Evolutionary conservation across 2,329 filamentous ascomycete species (phyloP), one percentile per base, ranked within the genome.

Genomic region (Gliomastix tumulicola): DNA sequence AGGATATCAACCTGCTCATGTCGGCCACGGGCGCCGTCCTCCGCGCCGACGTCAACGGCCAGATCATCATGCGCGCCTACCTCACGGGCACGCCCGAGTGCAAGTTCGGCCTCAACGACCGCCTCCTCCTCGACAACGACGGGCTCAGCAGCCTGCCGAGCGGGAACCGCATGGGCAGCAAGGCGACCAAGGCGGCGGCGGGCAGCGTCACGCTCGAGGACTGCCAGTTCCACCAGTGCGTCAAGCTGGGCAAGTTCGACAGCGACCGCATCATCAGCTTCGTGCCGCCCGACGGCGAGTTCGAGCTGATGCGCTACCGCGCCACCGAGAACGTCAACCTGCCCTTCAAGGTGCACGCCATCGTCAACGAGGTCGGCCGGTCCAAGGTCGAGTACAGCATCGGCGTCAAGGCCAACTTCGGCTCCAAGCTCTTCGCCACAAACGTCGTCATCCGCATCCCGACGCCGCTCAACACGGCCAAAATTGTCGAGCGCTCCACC

Each of bases 341-440:
- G 13, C 94, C 92, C 0, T 98, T 98, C 76, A 97, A 96, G 60
- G 88, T 98, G 9, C 92, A 98, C 57, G 90, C 90, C 47, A 98
- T 98, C 48, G 92, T 98, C 54, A 95, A 95, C 56, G 92, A 98
- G 63, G 77, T 97, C 41, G 90, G 92, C 46, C 94, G 92, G 55
- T 92, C 88, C 30, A 97, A 96, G 63, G 92, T 98, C 42, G 92
- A 98, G 63, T 98, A 97, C 69, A 95, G 88, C 66, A 94, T 98
- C 51, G 88, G 88, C 37, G 89, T 98, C 54, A 89, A 92, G 55
- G 89, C 92, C 46, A 98, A 98, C 64, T 98, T 96, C 54, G 89
- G 89, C 38, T 78, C 82, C 50, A 98, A 98, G 60, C 77, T 98
- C 19, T 98, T 97, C 53, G 92, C 92, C 10, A 97, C 92, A 21